These are phyloP conservation scores for Wickerhamomyces xylosicus DNA, from an alignment of 805 yeast genomes.

Conservation along the genomic window DNA sequence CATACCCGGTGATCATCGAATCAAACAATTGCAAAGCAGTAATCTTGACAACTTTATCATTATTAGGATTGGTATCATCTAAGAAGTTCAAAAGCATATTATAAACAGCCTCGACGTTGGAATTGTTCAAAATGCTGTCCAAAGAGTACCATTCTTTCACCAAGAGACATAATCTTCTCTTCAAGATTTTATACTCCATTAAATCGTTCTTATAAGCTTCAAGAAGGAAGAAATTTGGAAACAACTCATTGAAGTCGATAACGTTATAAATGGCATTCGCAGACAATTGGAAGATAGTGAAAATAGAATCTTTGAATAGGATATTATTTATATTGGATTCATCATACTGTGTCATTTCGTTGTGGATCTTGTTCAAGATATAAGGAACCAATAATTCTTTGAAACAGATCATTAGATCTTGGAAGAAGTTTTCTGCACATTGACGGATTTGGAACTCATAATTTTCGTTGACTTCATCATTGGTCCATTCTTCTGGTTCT, in stretches of 20 bases:
- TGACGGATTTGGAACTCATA: constrained; percentile 82
- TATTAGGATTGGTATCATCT: constrained; percentile 30
- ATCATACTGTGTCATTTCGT: constrained; percentile 23
- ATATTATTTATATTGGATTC: constrained; percentile 34
- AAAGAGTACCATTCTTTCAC: constrained; percentile 75
- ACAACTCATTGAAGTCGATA: constrained; percentile 59
- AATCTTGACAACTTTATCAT: constrained; percentile 75
- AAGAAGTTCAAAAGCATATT: constrained; percentile 43
- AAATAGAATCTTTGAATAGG: constrained; percentile 65
- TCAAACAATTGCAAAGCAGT: constrained; percentile 65
- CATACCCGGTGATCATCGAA: constrained; percentile 76
- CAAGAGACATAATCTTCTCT: constrained; percentile 68
- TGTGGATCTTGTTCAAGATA: constrained; percentile 47
- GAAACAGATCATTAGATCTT: constrained; percentile 58
- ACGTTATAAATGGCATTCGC: constrained; percentile 52
- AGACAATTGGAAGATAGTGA: constrained; percentile 77
- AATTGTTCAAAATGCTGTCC: constrained; percentile 41
- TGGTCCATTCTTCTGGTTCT: constrained; percentile 91
- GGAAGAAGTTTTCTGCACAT: constrained; percentile 79
- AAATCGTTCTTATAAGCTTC: constrained; percentile 32
- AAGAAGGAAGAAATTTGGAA: constrained; percentile 57
- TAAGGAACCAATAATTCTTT: constrained; percentile 43
- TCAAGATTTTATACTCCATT: constrained; percentile 51
- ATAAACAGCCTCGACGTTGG: constrained; percentile 49
- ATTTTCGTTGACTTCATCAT: constrained; percentile 64